phyloP scores from a whole-genome alignment of 768 basidiomycete genomes.

The Daedalea quercina region DNA sequence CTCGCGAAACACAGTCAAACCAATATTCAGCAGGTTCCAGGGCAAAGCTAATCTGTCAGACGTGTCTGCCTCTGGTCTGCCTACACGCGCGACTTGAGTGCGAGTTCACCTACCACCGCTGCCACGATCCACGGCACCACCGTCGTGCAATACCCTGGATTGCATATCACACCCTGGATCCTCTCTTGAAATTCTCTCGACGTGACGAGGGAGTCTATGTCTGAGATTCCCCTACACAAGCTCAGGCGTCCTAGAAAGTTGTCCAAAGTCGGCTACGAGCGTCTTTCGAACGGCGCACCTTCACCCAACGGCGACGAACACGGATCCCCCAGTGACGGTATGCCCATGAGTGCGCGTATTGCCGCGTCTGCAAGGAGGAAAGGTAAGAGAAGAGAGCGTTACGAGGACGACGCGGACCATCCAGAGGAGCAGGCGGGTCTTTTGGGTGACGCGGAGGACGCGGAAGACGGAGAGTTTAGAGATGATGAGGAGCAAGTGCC shows the following conservation, averaged over 20 bases:
- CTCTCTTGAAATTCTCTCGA: not conserved
- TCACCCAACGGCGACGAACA: conserved; percentile 19
- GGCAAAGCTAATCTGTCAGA: no score
- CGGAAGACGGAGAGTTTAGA: conserved; percentile 27
- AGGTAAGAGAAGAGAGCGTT: conserved; percentile 44
- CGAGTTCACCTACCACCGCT: no score
- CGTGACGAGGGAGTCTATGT: conserved; percentile 33
- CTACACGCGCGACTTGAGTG: no score
- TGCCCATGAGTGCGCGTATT: conserved; percentile 26
- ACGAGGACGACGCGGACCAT: conserved; percentile 57
- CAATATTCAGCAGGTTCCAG: no score
- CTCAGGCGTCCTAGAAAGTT: conserved; percentile 42
- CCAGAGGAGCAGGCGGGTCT: conserved; percentile 57
- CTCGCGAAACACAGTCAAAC: no score
- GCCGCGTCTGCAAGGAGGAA: conserved; percentile 30
- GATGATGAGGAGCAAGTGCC: conserved; percentile 31
- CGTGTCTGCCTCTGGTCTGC: no score
- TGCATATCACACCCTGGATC: not conserved
- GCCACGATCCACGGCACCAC: no score
- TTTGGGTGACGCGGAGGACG: conserved; percentile 31
- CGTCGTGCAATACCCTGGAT: not conserved
- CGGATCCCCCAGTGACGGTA: conserved; percentile 14
- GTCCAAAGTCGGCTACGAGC: conserved; percentile 40
- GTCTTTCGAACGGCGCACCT: conserved; percentile 28
- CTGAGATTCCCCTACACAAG: conserved; percentile 66